Evolutionary conservation across 352 stramenopile genomes (phyloP).

Genomic region (Pythium aristosporum): DNA sequence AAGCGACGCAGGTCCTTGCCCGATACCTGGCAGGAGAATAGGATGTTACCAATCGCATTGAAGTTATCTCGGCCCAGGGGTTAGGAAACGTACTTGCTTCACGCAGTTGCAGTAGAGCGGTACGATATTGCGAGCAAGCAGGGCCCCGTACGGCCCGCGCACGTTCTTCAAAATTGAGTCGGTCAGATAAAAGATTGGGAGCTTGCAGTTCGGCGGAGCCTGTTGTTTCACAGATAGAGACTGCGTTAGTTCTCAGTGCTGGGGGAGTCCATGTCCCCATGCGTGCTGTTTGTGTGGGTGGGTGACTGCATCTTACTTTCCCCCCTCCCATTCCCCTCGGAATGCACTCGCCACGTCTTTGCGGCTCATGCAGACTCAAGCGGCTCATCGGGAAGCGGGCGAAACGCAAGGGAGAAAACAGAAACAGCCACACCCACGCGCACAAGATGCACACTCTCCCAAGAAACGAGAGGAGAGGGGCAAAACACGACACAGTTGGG

Average conservation of each 20-base stretch:
- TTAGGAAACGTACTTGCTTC: conserved; percentile 44
- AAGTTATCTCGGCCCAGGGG: not conserved
- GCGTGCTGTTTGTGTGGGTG: not conserved
- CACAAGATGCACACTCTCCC: conserved; percentile 10
- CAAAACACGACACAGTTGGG: conserved; percentile 6
- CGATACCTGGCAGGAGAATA: conserved; percentile 43
- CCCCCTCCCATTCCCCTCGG: not conserved
- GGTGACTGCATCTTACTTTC: not conserved
- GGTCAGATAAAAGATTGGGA: conserved; percentile 90
- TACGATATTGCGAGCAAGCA: conserved; percentile 73
- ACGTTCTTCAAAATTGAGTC: conserved; percentile 92
- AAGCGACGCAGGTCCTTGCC: conserved; percentile 82
- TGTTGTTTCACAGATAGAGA: conserved; percentile 25
- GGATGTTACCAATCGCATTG: not conserved
- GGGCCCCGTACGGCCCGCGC: conserved; percentile 58
- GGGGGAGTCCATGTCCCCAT: too few species aligned
- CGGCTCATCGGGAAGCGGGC: not conserved
- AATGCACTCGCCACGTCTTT: not conserved
- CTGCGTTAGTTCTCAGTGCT: not conserved
- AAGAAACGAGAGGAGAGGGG: not conserved
- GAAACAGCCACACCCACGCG: conserved; percentile 4
- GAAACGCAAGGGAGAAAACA: not conserved
- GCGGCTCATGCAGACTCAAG: not conserved
- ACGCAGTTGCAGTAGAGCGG: conserved; percentile 87
- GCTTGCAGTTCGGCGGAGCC: conserved; percentile 77